Conservation (phyloP, 2,329 filamentous ascomycete genomes). For the Monosporascus sp. region DNA sequence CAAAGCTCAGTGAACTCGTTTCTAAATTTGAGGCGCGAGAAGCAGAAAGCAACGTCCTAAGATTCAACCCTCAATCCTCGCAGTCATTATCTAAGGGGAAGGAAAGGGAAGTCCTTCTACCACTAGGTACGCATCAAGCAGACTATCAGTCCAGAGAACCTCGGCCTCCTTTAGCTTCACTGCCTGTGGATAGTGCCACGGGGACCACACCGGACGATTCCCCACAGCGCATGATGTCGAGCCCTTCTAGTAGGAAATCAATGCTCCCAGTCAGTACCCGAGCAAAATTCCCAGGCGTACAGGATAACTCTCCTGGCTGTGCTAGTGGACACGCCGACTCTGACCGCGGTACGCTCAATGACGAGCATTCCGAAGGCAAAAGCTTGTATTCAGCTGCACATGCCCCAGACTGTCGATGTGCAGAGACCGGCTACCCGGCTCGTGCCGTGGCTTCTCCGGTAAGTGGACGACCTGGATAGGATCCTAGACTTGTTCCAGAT, state of each 20-base stretch:
- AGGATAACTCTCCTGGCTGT: not conserved
- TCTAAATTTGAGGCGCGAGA: not conserved
- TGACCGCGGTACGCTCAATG: not conserved
- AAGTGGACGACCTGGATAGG: conserved; percentile 17
- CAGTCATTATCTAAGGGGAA: not conserved
- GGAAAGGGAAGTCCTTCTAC: not conserved
- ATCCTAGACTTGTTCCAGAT: conserved; percentile 24
- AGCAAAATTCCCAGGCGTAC: not conserved
- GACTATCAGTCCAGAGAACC: not conserved
- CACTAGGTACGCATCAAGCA: not conserved
- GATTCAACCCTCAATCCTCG: not conserved
- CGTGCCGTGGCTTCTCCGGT: conserved; percentile 8
- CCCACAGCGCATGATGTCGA: conserved; percentile 8
- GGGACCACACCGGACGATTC: conserved; percentile 7
- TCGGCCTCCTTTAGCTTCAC: not conserved
- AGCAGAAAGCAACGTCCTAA: not conserved
- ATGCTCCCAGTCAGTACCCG: conserved; percentile 10
- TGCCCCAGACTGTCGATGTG: not conserved
- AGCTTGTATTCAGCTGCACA: not conserved
- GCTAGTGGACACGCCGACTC: not conserved
- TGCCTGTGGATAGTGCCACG: not conserved
- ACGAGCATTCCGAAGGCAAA: not conserved
- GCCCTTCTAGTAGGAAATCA: conserved; percentile 1
- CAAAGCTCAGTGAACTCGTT: not conserved
- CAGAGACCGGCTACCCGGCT: not conserved